Percentiles rank a stretch among this genome's conserved stretches.
Evolutionary conservation across 805 yeast genomes (phyloP).

Genomic region (Citeromyces matritensis): DNA sequence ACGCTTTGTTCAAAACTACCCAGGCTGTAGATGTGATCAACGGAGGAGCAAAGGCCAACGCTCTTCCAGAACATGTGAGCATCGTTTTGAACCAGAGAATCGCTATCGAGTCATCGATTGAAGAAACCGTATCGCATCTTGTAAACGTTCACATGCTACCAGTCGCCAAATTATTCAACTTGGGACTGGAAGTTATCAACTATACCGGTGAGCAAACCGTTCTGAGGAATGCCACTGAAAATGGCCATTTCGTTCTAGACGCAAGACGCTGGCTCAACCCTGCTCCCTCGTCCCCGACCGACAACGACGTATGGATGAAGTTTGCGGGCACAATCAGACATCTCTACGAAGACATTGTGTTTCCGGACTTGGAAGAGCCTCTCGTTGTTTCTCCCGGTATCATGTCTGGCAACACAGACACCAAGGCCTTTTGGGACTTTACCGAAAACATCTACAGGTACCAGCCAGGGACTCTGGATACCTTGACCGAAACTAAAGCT

Average conservation of each 20-base stretch:
- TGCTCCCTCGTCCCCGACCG: constrained; percentile 18
- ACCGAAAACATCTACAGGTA: constrained; percentile 47
- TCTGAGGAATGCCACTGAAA: constrained; percentile 2
- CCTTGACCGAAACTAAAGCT: constrained; percentile 18
- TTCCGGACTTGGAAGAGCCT: not conserved
- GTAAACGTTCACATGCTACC: constrained; percentile 14
- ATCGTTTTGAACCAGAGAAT: constrained; percentile 51
- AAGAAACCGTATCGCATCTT: constrained; percentile 23
- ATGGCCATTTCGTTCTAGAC: constrained; percentile 23
- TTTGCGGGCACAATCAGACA: constrained; percentile 30
- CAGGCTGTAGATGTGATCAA: constrained; percentile 52
- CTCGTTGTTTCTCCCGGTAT: constrained; percentile 36
- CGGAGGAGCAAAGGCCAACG: constrained; percentile 69
- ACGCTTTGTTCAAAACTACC: constrained; percentile 38
- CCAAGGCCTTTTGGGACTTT: constrained; percentile 48
- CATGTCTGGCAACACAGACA: constrained; percentile 62
- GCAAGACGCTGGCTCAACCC: constrained; percentile 11
- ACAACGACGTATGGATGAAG: constrained; percentile 14
- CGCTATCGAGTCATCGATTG: constrained; percentile 34
- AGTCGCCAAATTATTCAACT: constrained; percentile 26
- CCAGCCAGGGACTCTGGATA: constrained; percentile 27
- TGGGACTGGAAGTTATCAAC: constrained; percentile 23
- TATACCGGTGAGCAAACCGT: too few species aligned
- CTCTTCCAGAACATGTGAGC: constrained; percentile 51
- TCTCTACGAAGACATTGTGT: constrained; percentile 9